phyloP scores from a whole-genome alignment of 169 alveolate genomes.

The Plasmodium chabaudi region DNA sequence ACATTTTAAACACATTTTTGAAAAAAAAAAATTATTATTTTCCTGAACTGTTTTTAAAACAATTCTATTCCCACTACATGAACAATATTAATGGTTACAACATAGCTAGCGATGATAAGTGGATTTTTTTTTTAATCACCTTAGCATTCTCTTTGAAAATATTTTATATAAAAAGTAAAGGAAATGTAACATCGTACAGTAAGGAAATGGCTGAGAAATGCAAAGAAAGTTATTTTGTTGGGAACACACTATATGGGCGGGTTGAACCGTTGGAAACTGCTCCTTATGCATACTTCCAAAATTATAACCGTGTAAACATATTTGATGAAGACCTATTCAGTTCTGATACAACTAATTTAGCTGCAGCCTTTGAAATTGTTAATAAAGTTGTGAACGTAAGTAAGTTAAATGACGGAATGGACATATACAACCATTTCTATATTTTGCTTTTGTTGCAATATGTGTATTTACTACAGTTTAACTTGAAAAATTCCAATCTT shows the following conservation, averaged over 20 bases:
- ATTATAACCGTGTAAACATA: slow-evolving; percentile 20
- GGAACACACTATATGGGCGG: too few relatives aligned
- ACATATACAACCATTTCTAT: slow-evolving; percentile 1
- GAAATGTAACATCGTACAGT: neutral
- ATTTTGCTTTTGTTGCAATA: slow-evolving; percentile 33
- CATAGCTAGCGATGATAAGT: slow-evolving; percentile 20
- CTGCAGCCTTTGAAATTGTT: too few relatives aligned
- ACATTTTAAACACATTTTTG: slow-evolving; percentile 35
- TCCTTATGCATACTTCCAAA: too few relatives aligned
- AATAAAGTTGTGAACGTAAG: too few relatives aligned
- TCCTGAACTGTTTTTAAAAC: slow-evolving; percentile 26
- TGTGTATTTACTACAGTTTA: slow-evolving; percentile 12
- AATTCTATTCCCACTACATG: slow-evolving; percentile 44
- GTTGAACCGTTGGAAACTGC: too few relatives aligned
- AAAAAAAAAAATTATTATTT: slow-evolving; percentile 41
- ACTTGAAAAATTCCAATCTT: slow-evolving; percentile 1
- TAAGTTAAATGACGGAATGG: neutral
- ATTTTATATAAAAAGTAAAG: slow-evolving; percentile 19
- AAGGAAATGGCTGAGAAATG: neutral
- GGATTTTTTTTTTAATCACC: slow-evolving; percentile 57
- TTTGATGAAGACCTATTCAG: slow-evolving; percentile 56
- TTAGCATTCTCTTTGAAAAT: slow-evolving; percentile 31
- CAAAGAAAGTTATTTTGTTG: neutral
- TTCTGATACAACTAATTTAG: neutral
- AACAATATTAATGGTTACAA: neutral